A percentile compares a stretch with the other conserved stretches of the same genome.
Evolutionary conservation across 805 yeast species (phyloP).

Genomic region (Teunomyces aglyptinius): DNA sequence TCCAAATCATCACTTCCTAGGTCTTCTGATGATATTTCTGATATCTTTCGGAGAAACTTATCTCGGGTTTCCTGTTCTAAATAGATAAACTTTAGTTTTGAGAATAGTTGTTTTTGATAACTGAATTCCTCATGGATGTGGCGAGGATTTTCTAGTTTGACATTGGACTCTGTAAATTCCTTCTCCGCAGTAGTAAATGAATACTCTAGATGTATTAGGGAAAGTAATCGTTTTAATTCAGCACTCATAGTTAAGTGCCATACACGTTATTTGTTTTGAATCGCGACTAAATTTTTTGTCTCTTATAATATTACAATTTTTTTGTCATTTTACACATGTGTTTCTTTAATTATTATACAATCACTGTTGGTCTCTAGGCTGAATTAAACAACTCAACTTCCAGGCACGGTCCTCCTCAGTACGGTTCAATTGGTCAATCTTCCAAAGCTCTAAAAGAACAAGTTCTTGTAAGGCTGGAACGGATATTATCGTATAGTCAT

Average conservation of each 20-base stretch:
- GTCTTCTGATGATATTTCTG: conserved; percentile 28
- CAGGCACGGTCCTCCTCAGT: conserved; percentile 69
- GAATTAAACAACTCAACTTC: conserved; percentile 64
- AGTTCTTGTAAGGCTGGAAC: conserved; percentile 53
- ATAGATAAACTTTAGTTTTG: conserved; percentile 60
- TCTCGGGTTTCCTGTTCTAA: conserved; percentile 73
- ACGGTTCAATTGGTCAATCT: conserved; percentile 58
- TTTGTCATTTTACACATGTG: too few species aligned
- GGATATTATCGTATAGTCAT: conserved; percentile 38
- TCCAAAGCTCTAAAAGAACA: conserved; percentile 67
- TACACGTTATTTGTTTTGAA: background rate
- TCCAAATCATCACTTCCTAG: conserved; percentile 19
- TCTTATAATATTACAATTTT: too few species aligned
- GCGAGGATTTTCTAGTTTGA: conserved; percentile 10
- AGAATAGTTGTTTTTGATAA: conserved; percentile 42
- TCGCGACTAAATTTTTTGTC: background rate
- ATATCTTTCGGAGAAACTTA: conserved; percentile 54
- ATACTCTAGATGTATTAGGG: conserved; percentile 4
- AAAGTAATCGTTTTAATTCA: background rate
- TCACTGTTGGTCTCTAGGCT: conserved; percentile 42
- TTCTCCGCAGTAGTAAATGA: conserved; percentile 6
- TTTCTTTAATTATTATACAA: background rate
- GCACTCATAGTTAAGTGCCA: background rate
- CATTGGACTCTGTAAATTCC: conserved; percentile 11
- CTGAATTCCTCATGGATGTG: conserved; percentile 30